A percentile compares a stretch with the other conserved stretches of the same genome.
phyloP scores from a whole-genome alignment of 305 asterid species.

The Petunia hybrid region DNA sequence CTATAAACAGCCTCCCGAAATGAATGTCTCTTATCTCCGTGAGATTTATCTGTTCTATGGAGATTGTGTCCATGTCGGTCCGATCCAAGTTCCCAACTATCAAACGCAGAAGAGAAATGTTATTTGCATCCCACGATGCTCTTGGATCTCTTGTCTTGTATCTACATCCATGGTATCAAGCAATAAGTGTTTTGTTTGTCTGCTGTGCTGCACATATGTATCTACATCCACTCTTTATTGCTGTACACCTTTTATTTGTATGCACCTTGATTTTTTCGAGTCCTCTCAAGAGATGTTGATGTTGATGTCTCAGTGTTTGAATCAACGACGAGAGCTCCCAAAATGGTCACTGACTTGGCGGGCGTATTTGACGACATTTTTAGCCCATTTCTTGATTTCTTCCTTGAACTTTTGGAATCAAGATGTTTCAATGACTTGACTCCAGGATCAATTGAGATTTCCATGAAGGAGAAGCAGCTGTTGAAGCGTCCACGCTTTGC shows the following conservation, averaged over 20 bases:
- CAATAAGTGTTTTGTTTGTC: not conserved
- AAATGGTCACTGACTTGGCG: conserved; percentile 68
- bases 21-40: no score
- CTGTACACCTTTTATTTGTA: not conserved
- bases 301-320: not conserved
- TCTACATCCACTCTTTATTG: not conserved
- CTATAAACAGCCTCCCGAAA: not conserved
- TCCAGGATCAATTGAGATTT: conserved; percentile 66
- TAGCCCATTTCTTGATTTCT: conserved; percentile 86
- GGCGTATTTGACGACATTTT: conserved; percentile 68
- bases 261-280: not conserved
- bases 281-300: not conserved
- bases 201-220: not conserved
- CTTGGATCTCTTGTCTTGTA: not conserved
- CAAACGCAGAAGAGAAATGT: not conserved
- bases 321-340: conserved; percentile 46
- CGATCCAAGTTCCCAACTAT: not conserved
- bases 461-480: conserved; percentile 60
- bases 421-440: conserved; percentile 71
- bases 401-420: conserved; percentile 76
- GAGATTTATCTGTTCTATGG: no score
- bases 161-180: no score
- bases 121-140: not conserved
- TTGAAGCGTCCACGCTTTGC: conserved; percentile 41
- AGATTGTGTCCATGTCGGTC: not conserved